Evolutionary conservation across 495 filamentous ascomycete genomes (phyloP), one percentile per base, ranked within the genome.

Genomic region (Trichoderma virens): DNA sequence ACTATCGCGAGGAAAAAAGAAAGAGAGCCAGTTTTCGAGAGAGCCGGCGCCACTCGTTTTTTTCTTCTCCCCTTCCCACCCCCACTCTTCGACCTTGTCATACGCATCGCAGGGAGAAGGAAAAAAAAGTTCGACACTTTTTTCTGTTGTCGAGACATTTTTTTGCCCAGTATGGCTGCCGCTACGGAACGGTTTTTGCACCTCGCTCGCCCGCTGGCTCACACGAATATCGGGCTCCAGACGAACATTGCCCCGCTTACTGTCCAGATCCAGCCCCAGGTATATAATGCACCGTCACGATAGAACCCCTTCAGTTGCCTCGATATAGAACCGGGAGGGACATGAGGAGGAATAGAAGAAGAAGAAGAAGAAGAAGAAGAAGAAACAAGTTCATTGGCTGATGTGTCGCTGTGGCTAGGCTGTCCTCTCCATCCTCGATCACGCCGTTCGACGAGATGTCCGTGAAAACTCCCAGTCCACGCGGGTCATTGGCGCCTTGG

Each of bases 371-470:
- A 28, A n/a, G 47, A 28, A 28, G 11, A 13, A 27, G 2, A 30
- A 1, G n/a, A 56, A 28, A 28, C 23, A 30, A 30, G 27, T 6
- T 59, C 28, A 51, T 28, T 56, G 51, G 51, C 66, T 63, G 41
- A 65, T 59, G n/a, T 65, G 14, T 66, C 18, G n/a, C 31, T 38
- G 25, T 47, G 27, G 31, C 35, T 69, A 97, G 91, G 92, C 94
- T 62, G 85, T 98, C 64, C 93, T 98, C 85, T 92, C 91, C 63
- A 93, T 98, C 76, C 87, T 98, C 72, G 94, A 98, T 78, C 94
- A 98, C 79, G 93, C 95, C 60, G 83, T 91, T 65, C 90, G 95
- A 75, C 90, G 94, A 65, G 92, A 96, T 71, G 84, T 92, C 61
- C 87, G 92, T 65, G 90, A 94, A 71, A 83, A 87, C 62, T 62